Evolutionary conservation across 306 rosid species (phyloP).

Genomic region (Urtica urens): DNA sequence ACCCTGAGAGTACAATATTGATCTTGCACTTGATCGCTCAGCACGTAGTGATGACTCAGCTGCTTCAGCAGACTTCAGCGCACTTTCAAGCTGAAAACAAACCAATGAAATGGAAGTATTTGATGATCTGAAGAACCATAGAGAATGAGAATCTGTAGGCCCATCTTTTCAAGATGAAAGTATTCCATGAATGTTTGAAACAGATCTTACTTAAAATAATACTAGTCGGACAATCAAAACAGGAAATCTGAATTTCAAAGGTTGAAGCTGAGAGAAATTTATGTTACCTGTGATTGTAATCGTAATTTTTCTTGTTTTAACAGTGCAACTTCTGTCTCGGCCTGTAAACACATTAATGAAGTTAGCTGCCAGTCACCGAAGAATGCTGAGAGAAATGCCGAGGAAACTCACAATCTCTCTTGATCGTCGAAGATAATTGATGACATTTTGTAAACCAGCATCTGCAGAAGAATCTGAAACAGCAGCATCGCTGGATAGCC

Average conservation of each 20-base stretch:
- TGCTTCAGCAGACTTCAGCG: conserved; percentile 65
- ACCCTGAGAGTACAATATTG: conserved; percentile 67
- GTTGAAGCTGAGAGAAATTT: not conserved
- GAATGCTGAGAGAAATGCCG: not conserved
- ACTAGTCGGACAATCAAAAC: not conserved
- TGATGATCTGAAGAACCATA: not conserved
- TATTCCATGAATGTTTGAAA: not conserved
- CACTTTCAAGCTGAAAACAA: conserved; percentile 63
- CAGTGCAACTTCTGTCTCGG: conserved; percentile 81
- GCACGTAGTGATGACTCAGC: conserved; percentile 66
- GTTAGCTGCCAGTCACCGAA: not conserved
- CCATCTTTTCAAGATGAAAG: not conserved
- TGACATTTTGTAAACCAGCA: conserved; percentile 62
- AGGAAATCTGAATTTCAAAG: not conserved
- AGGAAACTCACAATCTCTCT: conserved; percentile 66
- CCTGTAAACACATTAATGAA: conserved; percentile 34
- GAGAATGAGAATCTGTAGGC: not conserved
- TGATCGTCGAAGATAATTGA: conserved; percentile 73
- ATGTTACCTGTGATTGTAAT: conserved; percentile 62
- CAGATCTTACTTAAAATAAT: not conserved
- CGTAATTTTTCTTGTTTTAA: conserved; percentile 80
- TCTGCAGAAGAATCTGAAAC: conserved; percentile 33
- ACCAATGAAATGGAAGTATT: not conserved
- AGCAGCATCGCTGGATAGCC: conserved; percentile 41
- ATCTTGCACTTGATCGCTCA: conserved; percentile 64